A percentile compares a stretch with the other conserved stretches of the same genome.
Conservation (phyloP, 129 eudicot genomes). For the Helichrysum umbraculigerum region DNA sequence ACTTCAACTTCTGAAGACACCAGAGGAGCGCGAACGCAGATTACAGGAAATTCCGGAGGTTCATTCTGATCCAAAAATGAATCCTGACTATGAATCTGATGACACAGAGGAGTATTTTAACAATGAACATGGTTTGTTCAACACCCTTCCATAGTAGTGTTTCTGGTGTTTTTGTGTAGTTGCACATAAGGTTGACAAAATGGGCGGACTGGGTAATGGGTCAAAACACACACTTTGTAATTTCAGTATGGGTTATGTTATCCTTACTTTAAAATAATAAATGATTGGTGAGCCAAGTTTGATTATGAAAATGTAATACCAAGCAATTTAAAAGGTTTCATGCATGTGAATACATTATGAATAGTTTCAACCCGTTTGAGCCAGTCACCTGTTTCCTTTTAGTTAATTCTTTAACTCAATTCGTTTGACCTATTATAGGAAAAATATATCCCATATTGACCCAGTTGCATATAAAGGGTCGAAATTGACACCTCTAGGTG, state of each 20-base stretch:
- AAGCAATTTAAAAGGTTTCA: not conserved
- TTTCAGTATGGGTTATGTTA: not conserved
- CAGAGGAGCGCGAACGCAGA: constrained; percentile 90
- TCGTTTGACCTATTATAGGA: not conserved
- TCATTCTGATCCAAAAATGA: constrained; percentile 91
- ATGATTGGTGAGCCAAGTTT: not conserved
- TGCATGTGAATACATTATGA: not conserved
- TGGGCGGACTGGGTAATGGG: not conserved
- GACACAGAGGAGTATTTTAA: constrained; percentile 49
- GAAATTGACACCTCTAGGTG: not conserved
- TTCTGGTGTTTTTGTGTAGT: not conserved
- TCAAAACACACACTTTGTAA: not conserved
- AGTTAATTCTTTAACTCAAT: not conserved
- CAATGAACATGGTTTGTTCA: constrained; percentile 60
- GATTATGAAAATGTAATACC: not conserved
- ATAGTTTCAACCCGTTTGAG: not conserved
- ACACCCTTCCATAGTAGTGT: constrained; percentile 10
- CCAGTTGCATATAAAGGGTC: not conserved
- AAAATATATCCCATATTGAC: not conserved
- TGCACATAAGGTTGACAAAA: not conserved
- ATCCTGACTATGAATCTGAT: constrained; percentile 78
- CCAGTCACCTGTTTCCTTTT: not conserved
- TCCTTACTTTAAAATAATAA: not conserved
- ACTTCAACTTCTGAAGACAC: constrained; percentile 71
- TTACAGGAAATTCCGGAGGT: constrained; percentile 73